phyloP scores from a whole-genome alignment of 257 asterid species.

The Solanum phureja region DNA sequence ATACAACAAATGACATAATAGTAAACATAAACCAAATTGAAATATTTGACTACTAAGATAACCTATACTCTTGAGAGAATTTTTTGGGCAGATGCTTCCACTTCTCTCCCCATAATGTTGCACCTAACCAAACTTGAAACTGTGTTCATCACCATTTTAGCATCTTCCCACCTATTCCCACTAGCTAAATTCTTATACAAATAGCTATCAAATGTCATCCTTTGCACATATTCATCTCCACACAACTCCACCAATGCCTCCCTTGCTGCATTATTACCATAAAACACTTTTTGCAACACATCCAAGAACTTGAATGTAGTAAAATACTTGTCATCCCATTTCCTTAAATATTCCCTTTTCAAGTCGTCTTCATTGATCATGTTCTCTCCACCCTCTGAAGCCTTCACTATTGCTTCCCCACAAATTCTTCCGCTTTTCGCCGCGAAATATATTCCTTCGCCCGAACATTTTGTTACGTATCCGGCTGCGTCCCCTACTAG shows the following conservation, averaged over 20 bases:
- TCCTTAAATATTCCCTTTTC: slow-evolving; percentile 65
- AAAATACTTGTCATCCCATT: slow-evolving; percentile 70
- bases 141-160: slow-evolving; percentile 44
- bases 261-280: slow-evolving; percentile 63
- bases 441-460: slow-evolving; percentile 78
- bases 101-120: slow-evolving; percentile 39
- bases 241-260: slow-evolving; percentile 91
- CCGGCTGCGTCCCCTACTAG: slow-evolving; percentile 82
- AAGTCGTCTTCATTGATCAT: slow-evolving; percentile 50
- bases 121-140: slow-evolving; percentile 65
- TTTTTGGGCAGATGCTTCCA: slow-evolving; percentile 5
- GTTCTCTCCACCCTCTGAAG: slow-evolving; percentile 54
- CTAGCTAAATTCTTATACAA: slow-evolving; percentile 58
- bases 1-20: not conserved
- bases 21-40: not conserved
- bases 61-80: slow-evolving; percentile 8
- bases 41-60: not conserved
- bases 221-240: slow-evolving; percentile 69
- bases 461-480: slow-evolving; percentile 76
- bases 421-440: slow-evolving; percentile 80
- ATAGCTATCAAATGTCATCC: slow-evolving; percentile 83
- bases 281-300: slow-evolving; percentile 56
- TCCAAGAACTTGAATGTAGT: slow-evolving; percentile 58
- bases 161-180: slow-evolving; percentile 49
- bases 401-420: slow-evolving; percentile 60